A percentile compares a stretch with the other conserved stretches of the same genome.
Conservation (phyloP, 345 rosid genomes). For the Murraya koenigii region DNA sequence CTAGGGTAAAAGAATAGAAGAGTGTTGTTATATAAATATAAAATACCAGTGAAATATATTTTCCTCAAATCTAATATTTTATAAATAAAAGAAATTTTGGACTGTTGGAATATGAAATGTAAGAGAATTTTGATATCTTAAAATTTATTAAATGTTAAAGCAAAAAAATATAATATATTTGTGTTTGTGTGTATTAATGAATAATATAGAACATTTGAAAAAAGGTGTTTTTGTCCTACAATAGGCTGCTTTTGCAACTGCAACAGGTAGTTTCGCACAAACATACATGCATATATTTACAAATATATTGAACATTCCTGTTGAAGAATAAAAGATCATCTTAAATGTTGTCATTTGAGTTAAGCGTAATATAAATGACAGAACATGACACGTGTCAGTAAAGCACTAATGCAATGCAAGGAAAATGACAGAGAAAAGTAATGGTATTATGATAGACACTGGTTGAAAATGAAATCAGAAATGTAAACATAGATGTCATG, state of each 20-base stretch:
- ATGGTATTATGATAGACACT: not conserved
- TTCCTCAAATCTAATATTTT: too few species aligned
- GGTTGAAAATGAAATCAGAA: not conserved
- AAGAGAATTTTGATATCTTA: too few species aligned
- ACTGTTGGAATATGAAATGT: too few species aligned
- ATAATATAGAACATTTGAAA: too few species aligned
- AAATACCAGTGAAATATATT: too few species aligned
- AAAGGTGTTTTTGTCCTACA: too few species aligned
- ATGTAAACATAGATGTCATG: not conserved
- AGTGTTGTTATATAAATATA: too few species aligned
- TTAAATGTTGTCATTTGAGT: not conserved
- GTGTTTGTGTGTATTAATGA: too few species aligned
- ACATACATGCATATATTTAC: not conserved
- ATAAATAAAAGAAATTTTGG: too few species aligned
- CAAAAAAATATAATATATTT: too few species aligned
- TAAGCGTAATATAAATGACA: not conserved
- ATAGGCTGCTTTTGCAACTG: not conserved
- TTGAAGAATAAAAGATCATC: constrained; percentile 1
- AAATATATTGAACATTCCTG: not conserved
- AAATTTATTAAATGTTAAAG: too few species aligned
- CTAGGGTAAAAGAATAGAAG: not conserved
- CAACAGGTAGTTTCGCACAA: not conserved
- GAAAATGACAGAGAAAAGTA: not conserved
- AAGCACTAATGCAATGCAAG: not conserved
- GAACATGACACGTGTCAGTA: not conserved